Evolutionary conservation across 179 eudicot species (phyloP), one percentile per base, ranked within the genome.

Genomic region (Beta macrorhiza): DNA sequence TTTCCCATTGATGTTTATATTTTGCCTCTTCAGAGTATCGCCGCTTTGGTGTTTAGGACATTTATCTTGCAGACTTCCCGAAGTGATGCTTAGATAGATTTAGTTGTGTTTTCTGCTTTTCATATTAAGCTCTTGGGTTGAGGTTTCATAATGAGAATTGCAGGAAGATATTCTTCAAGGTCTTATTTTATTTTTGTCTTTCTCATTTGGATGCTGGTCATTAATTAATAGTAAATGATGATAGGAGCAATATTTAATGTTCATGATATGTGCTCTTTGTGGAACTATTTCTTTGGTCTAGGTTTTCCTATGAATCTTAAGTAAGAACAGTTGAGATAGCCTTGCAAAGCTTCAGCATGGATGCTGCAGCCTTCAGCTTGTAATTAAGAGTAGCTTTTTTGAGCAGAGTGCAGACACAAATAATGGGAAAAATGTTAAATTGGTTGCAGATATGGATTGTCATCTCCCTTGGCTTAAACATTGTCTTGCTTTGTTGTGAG

Each of bases 51-150:
- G 49, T 15, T 61, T 5, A 1, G 25, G 68, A 62, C 29, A 15
- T 62, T 62, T 62, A 20, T 62, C 25, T 62, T 62, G 29, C 67
- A 15, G 51, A 42, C 19, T 32, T 42, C 2, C 72, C 51, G 4
- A 8, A 42, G n/a, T 5, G 72, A 42, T 42, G 9, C 37, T 37
- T 5, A 6, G 20, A 42, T 15, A 15, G 10, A 32, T 42, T 12
- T 37, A 42, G 22, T 37, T 68, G n/a, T 42, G 14, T 42, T 42
- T 68, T 8, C 20, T 42, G 72, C 2, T 15, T 15, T 68, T 20
- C 47, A 15, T n/a, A 64, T 22, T 22, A 25, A 22, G 42, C 37
- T 72, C 75, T 72, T 72, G 75, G 75, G 75, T 19, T 49, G 14
- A 51, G 55, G 25, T n/a, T 37, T 32, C 11, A 25, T 0, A 25